Percentiles rank a stretch among this genome's conserved stretches.
phyloP scores from a whole-genome alignment of 2,329 filamentous ascomycete genomes.

The Colletotrichum kahawae region DNA sequence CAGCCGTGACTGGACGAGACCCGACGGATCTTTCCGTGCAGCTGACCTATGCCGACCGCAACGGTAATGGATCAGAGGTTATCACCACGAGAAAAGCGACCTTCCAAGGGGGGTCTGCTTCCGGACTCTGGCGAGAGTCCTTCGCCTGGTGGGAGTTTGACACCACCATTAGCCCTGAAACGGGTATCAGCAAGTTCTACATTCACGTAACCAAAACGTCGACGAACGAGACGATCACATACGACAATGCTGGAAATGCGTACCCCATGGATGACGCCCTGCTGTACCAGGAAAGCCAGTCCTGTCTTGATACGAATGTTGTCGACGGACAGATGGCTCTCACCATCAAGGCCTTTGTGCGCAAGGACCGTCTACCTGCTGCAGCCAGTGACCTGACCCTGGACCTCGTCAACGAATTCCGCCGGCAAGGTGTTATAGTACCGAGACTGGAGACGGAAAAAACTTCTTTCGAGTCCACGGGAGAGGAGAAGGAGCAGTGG shows the following conservation, averaged over 20 bases:
- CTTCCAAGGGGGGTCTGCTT: conserved; percentile 22
- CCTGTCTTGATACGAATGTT: conserved; percentile 7
- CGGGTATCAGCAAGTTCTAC: conserved; percentile 28
- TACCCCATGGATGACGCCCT: conserved; percentile 25
- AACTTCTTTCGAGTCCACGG: conserved; percentile 1
- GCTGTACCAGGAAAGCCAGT: conserved; percentile 24
- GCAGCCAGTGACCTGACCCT: conserved; percentile 1
- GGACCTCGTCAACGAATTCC: conserved; percentile 6
- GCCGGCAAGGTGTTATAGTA: conserved; percentile 15
- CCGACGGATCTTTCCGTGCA: conserved; percentile 26
- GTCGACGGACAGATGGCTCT: neutral
- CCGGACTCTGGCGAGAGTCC: conserved; percentile 20
- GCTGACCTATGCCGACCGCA: conserved; percentile 26
- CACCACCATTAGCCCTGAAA: conserved; percentile 18
- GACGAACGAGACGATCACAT: conserved; percentile 18
- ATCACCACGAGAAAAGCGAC: conserved; percentile 10
- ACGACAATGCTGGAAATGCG: conserved; percentile 24
- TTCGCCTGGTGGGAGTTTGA: conserved; percentile 28
- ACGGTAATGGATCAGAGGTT: conserved; percentile 8
- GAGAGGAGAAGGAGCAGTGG: conserved; percentile 6
- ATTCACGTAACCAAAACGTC: conserved; percentile 25
- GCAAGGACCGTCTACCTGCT: neutral
- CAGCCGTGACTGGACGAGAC: conserved; percentile 24
- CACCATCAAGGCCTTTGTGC: neutral
- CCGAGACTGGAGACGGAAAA: conserved; percentile 6